Conservation (phyloP, 169 alveolate species). For the Neospora caninum region DNA sequence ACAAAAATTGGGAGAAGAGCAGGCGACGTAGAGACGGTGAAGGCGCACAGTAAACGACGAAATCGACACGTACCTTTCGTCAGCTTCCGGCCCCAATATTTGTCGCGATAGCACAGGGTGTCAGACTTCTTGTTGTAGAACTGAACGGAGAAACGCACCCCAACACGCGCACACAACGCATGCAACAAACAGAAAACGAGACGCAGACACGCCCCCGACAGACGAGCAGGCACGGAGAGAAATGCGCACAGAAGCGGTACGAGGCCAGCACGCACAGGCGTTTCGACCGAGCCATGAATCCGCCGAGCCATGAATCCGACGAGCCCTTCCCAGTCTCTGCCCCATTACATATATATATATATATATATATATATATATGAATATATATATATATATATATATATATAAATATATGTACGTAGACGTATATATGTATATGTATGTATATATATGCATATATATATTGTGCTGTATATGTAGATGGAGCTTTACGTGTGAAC, state of each 20-base stretch:
- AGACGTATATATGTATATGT: neutral
- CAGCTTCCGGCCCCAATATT: slow-evolving; percentile 79
- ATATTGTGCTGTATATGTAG: neutral
- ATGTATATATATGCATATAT: neutral
- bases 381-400: neutral
- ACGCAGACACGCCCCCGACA: too few relatives aligned
- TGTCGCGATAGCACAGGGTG: slow-evolving; percentile 75
- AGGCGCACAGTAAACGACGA: too few relatives aligned
- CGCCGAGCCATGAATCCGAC: too few relatives aligned
- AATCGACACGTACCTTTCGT: slow-evolving; percentile 49
- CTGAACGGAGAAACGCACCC: slow-evolving; percentile 40
- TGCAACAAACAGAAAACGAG: too few relatives aligned
- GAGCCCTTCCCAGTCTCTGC: neutral
- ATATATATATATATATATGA: neutral
- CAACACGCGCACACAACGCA: neutral
- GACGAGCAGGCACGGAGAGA: too few relatives aligned
- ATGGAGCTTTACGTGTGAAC: neutral
- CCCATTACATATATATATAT: neutral
- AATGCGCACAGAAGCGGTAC: too few relatives aligned
- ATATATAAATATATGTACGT: neutral
- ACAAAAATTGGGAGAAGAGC: too few relatives aligned
- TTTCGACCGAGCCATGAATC: too few relatives aligned
- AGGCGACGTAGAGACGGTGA: too few relatives aligned
- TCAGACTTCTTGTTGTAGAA: slow-evolving; percentile 73
- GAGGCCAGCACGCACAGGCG: too few relatives aligned